These are phyloP conservation scores for Pseudonitzschia pungens DNA, from an alignment of 108 stramenopile species.

Conservation along the genomic window DNA sequence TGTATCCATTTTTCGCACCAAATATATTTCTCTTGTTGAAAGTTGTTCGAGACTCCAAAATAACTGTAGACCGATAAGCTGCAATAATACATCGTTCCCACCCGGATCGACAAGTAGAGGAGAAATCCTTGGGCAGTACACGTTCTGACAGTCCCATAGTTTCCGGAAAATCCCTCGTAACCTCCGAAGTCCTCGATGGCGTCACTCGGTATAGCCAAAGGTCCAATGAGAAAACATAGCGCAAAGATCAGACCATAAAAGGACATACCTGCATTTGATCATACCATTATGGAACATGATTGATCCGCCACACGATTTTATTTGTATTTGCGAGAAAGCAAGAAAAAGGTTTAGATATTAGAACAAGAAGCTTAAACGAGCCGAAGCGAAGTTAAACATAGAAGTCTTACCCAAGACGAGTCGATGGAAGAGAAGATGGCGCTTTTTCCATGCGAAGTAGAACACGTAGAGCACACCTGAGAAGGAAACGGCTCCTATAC, in stretches of 20 bases:
- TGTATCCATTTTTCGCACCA: conserved; percentile 23
- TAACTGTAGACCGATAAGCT: background rate
- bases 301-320: too few species aligned
- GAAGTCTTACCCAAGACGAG: background rate
- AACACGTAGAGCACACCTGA: too few species aligned
- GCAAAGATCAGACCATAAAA: background rate
- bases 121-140: conserved; percentile 45
- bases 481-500: too few species aligned
- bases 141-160: conserved; percentile 21
- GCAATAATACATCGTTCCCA: background rate
- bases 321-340: too few species aligned
- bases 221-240: background rate
- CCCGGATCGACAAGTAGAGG: conserved; percentile 23
- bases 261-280: background rate
- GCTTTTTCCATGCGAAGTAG: background rate
- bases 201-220: background rate
- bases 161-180: too few species aligned
- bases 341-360: background rate
- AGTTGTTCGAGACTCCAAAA: background rate
- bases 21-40: too few species aligned
- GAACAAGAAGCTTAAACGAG: background rate
- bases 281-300: background rate
- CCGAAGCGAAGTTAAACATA: too few species aligned
- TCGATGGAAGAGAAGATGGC: background rate
- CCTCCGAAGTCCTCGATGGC: background rate